Percentiles rank a stretch among this genome's conserved stretches.
Evolutionary conservation across 495 filamentous ascomycete genomes (phyloP).

Genomic region (Neurospora discreta): DNA sequence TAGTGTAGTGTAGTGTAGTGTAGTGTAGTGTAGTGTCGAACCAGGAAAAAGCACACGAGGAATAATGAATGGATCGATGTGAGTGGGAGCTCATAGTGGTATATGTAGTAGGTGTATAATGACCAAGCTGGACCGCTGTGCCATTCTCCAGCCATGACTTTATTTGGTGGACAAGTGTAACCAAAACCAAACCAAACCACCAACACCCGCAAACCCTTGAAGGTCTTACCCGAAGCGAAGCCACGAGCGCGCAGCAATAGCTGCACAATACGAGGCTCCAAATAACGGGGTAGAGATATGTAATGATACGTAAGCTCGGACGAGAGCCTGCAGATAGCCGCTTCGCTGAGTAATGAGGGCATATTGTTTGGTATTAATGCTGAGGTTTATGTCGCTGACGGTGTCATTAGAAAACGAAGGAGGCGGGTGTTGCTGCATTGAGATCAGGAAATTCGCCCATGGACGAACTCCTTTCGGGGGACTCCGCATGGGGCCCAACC

Average conservation of each 20-base stretch:
- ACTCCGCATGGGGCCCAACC: constrained; percentile 7
- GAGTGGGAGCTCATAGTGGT: not conserved
- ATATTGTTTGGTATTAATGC: constrained; percentile 1
- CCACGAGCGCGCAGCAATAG: not conserved
- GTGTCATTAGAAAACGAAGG: not conserved
- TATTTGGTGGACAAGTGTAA: not conserved
- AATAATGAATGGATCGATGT: not conserved
- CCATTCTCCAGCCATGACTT: not conserved
- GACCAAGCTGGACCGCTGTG: not conserved
- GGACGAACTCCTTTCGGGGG: constrained; percentile 3
- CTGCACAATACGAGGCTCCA: not conserved
- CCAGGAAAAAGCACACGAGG: not conserved
- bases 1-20: too few relatives aligned
- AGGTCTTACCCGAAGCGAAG: constrained; percentile 2
- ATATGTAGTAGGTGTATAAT: not conserved
- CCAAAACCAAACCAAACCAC: not conserved
- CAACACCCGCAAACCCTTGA: not conserved
- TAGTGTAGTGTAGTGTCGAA: too few relatives aligned
- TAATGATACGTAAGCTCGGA: not conserved
- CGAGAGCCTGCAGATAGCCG: not conserved
- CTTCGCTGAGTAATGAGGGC: not conserved
- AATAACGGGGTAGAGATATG: not conserved
- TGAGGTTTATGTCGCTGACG: not conserved
- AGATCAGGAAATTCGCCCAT: constrained; percentile 11
- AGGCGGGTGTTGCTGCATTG: constrained; percentile 6